Base-by-base conservation (phyloP, 805 yeast genomes). In the Hanseniaspora meyeri region DNA sequence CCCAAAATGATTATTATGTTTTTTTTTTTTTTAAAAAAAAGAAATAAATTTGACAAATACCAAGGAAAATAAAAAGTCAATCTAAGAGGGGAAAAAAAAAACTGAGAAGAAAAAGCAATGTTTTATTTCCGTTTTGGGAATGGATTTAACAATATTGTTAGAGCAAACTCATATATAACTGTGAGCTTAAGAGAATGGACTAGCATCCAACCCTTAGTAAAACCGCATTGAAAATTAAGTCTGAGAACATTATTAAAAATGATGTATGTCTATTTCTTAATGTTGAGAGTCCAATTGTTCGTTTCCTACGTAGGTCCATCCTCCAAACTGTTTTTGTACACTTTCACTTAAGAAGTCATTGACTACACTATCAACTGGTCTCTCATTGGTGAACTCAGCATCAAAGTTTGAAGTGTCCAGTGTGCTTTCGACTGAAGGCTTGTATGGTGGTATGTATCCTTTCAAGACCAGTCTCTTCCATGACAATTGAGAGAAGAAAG, bases 291-390 rank as follows among this genome's bases (percentile, higher is more conserved):
- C 75, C 39, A 74, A 59, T 57, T 72, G 75, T 58, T 74, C 78
- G 50, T 77, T 82, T 2, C 93, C 95, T 49, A 83, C 87, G 69
- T 90, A 91, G 2, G 97, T 91, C 98, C 98, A 93, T 7, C 98
- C 97, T 49, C 96, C 97, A 74, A 93, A 93, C 71, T 93, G 97
- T 67, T 85, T 82, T 70, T 93, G 98, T n/a, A 93, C 96, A 63
- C 90, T 81, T 63, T 89, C 97, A 65, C 95, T 86, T 60, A 93
- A 76, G 62, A 79, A 87, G 65, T 87, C 95, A 67, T 90, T 95
- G 17, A 90, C 96, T 12, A 93, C 97, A 60, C 95, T 86, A 68
- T 93, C 98, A 62, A 87, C 83, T 4, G 98, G 97, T 63, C 83
- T 81, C 65, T 93, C 97, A 64, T 76, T 83, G 5, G 98, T 93